phyloP scores from a whole-genome alignment of 2,329 filamentous ascomycete genomes.

The Madurella fahalii region DNA sequence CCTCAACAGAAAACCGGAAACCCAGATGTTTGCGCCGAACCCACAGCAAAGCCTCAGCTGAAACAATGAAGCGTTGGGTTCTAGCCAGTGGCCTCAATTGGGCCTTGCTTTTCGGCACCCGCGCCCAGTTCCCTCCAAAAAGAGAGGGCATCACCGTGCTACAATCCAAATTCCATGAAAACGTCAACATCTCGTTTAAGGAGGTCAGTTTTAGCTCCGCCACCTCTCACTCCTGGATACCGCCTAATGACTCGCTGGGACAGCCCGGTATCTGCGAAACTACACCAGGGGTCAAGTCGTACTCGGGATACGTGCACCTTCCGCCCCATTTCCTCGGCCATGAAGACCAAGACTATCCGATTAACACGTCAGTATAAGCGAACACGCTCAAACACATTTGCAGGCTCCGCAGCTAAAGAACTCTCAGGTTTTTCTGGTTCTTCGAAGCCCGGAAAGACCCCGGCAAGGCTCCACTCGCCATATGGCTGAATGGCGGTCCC shows the following conservation, averaged over 20 bases:
- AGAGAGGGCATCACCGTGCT: constrained; percentile 40
- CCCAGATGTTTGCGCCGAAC: no score
- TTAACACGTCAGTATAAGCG: constrained; percentile 36
- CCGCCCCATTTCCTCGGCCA: constrained; percentile 36
- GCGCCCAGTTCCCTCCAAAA: constrained; percentile 25
- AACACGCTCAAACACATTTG: neutral
- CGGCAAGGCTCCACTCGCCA: constrained; percentile 39
- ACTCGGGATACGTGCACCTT: constrained; percentile 56
- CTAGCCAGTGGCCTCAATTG: no score
- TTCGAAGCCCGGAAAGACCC: constrained; percentile 24
- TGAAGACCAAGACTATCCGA: constrained; percentile 31
- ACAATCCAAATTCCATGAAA: constrained; percentile 52
- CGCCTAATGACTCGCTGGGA: neutral
- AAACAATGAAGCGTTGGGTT: no score
- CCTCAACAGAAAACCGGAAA: no score
- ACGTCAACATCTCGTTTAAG: constrained; percentile 59
- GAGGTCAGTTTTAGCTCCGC: constrained; percentile 31
- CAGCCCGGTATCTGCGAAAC: constrained; percentile 54
- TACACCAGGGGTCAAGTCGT: constrained; percentile 55
- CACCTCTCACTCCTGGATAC: neutral
- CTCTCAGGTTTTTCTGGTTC: constrained; percentile 34
- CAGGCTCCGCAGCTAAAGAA: no score
- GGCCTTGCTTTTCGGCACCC: neutral
- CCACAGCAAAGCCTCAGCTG: no score
- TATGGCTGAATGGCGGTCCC: constrained; percentile 59